Conservation (phyloP, 129 eudicot genomes). For the Flaveria trinervia region DNA sequence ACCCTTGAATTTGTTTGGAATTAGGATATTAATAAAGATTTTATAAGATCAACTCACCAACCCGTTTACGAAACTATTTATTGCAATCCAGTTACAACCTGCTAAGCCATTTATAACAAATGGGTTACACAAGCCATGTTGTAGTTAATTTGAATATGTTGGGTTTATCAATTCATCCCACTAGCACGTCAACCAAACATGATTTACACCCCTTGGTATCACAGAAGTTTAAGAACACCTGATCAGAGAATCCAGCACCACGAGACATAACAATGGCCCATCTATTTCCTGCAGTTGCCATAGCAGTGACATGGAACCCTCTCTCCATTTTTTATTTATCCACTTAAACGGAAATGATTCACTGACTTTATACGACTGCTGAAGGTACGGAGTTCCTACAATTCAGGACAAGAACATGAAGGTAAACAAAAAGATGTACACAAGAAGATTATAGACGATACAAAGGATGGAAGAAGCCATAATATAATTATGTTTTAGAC, state of each 20-base stretch:
- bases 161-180: neutral
- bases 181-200: neutral
- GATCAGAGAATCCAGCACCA: constrained; percentile 77
- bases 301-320: constrained; percentile 83
- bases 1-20: neutral
- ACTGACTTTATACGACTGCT: constrained; percentile 90
- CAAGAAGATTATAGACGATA: neutral
- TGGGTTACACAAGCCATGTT: neutral
- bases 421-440: neutral
- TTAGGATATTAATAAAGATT: too few relatives aligned
- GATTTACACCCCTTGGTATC: neutral
- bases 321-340: constrained; percentile 93
- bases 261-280: constrained; percentile 94
- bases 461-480: neutral
- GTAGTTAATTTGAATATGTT: neutral
- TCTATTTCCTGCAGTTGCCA: constrained; percentile 88
- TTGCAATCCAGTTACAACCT: neutral
- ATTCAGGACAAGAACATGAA: neutral
- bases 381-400: constrained; percentile 66
- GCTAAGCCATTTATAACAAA: neutral
- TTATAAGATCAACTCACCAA: neutral
- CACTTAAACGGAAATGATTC: constrained; percentile 87
- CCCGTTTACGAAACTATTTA: neutral
- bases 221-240: constrained; percentile 39
- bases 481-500: neutral